Evolutionary conservation across 139 green algal species (phyloP).

Genomic region (Ettlia oleoabundans): DNA sequence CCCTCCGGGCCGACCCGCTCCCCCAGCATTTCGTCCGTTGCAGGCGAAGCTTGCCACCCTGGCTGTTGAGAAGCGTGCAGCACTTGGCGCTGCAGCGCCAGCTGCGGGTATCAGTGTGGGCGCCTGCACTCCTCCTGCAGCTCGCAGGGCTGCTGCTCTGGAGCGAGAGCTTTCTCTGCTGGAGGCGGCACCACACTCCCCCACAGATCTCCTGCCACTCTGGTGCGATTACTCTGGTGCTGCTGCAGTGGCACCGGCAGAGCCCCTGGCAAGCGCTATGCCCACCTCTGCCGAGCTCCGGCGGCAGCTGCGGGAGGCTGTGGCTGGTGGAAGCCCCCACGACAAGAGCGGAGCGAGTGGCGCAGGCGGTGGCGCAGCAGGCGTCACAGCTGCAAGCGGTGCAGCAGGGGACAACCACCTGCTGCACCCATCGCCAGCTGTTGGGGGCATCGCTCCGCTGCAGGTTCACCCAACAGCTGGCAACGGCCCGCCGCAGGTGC

Average conservation of each 20-base stretch:
- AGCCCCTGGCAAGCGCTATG: not conserved
- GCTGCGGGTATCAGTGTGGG: no score
- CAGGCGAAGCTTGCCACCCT: not conserved
- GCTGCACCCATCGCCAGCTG: slow-evolving; percentile 17
- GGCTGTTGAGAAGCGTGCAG: no score
- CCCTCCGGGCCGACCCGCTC: no score
- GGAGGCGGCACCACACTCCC: not conserved
- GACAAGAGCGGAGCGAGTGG: no score
- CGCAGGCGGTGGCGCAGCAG: no score
- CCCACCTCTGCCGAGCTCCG: slow-evolving; percentile 26
- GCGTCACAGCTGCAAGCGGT: no score
- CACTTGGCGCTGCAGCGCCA: not conserved
- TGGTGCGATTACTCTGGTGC: no score
- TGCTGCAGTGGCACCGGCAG: not conserved
- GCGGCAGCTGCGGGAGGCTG: not conserved
- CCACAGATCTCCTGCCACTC: slow-evolving; percentile 17
- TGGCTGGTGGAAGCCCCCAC: not conserved
- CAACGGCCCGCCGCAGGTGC: not conserved
- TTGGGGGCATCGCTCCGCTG: not conserved
- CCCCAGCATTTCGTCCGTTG: no score
- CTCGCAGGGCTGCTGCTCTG: not conserved
- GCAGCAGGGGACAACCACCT: slow-evolving; percentile 2
- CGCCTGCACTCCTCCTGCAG: slow-evolving; percentile 11
- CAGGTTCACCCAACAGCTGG: not conserved
- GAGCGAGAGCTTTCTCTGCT: slow-evolving; percentile 12